Percentiles rank a stretch among this genome's conserved stretches.
Evolutionary conservation across 768 basidiomycete genomes (phyloP).

Genomic region (Leccinum pellstonianum): DNA sequence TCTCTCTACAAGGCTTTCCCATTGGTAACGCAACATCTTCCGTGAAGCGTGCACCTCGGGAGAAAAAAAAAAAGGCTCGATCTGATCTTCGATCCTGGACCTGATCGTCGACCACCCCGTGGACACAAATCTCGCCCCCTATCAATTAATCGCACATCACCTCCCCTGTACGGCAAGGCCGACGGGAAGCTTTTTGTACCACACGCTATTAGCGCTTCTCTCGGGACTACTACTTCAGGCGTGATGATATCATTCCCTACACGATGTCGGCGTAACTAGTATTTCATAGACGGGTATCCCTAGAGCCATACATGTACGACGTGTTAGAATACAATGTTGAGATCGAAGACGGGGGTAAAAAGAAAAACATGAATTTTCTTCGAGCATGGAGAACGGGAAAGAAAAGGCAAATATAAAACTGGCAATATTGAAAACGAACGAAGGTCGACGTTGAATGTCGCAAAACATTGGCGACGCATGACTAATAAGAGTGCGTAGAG

Average conservation of each 20-base stretch:
- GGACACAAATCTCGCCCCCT: conserved; percentile 12
- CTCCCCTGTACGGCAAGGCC: conserved; percentile 14
- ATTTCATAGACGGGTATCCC: conserved; percentile 17
- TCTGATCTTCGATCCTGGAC: conserved; percentile 32
- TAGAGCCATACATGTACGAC: conserved; percentile 14
- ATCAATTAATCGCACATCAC: conserved; percentile 21
- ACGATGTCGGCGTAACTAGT: conserved; percentile 2
- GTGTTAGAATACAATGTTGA: conserved; percentile 18
- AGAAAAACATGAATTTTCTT: background rate
- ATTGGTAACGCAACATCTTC: conserved; percentile 16
- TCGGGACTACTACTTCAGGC: background rate
- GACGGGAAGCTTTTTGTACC: background rate
- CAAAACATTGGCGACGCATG: conserved; percentile 3
- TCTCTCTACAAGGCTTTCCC: conserved; percentile 4
- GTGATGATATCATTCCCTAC: background rate
- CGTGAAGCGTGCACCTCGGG: conserved; percentile 25
- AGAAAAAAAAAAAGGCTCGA: conserved; percentile 14
- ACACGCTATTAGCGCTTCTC: conserved; percentile 1
- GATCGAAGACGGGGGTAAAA: background rate
- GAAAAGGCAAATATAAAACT: background rate
- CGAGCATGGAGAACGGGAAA: conserved; percentile 1
- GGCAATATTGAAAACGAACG: conserved; percentile 3
- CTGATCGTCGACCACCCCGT: conserved; percentile 26
- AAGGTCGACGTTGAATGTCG: conserved; percentile 15
- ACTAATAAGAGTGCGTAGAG: conserved; percentile 13